phyloP scores from a whole-genome alignment of 73 alveolate species.

The Paramecium sonneborni region DNA sequence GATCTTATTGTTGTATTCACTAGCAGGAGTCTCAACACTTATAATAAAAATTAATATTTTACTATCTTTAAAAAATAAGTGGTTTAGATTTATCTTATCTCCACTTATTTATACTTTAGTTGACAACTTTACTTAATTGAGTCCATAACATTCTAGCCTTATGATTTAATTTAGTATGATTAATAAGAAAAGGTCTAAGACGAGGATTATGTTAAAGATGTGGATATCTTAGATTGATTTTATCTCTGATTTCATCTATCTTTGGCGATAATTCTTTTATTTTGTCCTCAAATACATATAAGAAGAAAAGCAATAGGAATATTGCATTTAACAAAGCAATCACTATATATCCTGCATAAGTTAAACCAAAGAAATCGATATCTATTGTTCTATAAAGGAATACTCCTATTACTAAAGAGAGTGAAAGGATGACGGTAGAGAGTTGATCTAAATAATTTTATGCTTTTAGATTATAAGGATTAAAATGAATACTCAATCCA shows the following conservation, averaged over 20 bases:
- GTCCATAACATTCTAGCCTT: background rate
- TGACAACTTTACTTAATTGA: background rate
- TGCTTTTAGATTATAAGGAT: background rate
- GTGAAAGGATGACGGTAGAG: background rate
- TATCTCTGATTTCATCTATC: conserved; percentile 20
- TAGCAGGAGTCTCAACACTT: background rate
- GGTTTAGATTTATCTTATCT: background rate
- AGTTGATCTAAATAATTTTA: background rate
- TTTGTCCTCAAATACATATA: background rate
- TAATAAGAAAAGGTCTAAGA: background rate
- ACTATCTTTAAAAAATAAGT: background rate
- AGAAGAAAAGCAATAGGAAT: background rate
- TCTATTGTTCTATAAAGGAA: conserved; percentile 29
- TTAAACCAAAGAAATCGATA: background rate
- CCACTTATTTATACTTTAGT: background rate
- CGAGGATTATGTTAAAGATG: background rate
- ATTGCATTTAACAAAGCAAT: conserved; percentile 13
- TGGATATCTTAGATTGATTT: background rate
- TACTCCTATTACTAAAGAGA: conserved; percentile 39
- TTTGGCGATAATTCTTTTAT: background rate
- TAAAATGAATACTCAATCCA: background rate
- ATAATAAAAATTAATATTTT: background rate
- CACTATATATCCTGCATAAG: conserved; percentile 31
- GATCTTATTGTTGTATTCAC: background rate
- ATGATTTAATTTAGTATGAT: conserved; percentile 15